Percentiles rank a stretch among this genome's conserved stretches.
phyloP scores from a whole-genome alignment of 345 rosid genomes.

The Draba incana region DNA sequence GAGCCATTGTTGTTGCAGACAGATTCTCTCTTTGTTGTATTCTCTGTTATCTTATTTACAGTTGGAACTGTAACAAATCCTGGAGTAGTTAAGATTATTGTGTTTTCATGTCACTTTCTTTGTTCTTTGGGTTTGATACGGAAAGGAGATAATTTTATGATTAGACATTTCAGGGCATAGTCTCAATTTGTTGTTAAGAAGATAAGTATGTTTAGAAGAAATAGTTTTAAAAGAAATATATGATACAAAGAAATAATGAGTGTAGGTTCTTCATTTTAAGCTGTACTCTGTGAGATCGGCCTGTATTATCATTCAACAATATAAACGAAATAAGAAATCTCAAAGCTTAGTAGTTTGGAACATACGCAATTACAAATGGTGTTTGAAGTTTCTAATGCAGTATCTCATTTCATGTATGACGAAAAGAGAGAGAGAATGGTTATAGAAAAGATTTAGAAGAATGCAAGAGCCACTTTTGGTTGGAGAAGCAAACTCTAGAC shows the following conservation, averaged over 20 bases:
- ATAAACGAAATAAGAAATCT: not conserved
- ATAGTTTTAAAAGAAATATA: not conserved
- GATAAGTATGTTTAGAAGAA: not conserved
- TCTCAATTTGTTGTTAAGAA: not conserved
- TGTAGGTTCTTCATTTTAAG: not conserved
- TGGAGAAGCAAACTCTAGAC: not conserved
- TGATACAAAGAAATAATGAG: not conserved
- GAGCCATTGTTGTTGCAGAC: conserved; percentile 22
- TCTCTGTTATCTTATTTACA: conserved; percentile 2
- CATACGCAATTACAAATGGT: no score
- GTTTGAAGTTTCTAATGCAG: no score
- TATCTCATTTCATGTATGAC: no score
- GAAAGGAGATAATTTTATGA: not conserved
- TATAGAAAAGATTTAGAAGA: not conserved
- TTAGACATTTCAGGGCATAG: not conserved
- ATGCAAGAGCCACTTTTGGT: no score
- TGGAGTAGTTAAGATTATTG: not conserved
- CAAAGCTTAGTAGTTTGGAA: no score
- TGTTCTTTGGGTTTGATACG: not conserved
- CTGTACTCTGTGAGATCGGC: not conserved
- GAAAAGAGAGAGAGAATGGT: not conserved
- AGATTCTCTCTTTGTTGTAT: conserved; percentile 33
- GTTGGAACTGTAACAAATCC: conserved; percentile 2
- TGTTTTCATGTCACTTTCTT: not conserved
- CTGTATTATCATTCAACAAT: not conserved